Evolutionary conservation across 2,329 filamentous ascomycete species (phyloP), one percentile per base, ranked within the genome.

Genomic region (Byssoonygena ceratinophila): DNA sequence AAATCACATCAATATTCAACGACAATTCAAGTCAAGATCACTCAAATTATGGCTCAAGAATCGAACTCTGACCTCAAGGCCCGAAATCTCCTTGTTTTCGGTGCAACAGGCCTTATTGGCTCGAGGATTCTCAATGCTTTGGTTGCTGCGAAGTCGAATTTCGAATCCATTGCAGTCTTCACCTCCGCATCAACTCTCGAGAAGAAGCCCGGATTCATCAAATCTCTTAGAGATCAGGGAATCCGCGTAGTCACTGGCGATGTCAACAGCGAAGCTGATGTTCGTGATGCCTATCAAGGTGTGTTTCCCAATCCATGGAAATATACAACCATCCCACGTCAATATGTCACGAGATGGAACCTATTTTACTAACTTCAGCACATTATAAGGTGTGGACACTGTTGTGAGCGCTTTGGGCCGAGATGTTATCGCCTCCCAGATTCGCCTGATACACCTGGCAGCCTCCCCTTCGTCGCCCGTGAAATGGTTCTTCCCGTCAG

Each of bases 341-440:
- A n/a, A n/a, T n/a, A n/a, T n/a, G n/a, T n/a, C n/a, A n/a, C n/a
- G n/a, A n/a, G n/a, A n/a, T n/a, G n/a, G n/a, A n/a, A n/a, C n/a
- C n/a, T n/a, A n/a, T n/a, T n/a, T n/a, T n/a, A n/a, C n/a, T n/a
- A n/a, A n/a, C n/a, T n/a, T n/a, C n/a, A n/a, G n/a, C n/a, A n/a
- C 27, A 29, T 29, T 23, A 39, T n/a, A 20, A 48, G 74, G 69
- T 46, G 76, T 82, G 59, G 81, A 86, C 63, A 85, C 82, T 0
- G 72, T 86, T 39, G 68, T 87, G 46, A 83, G 78, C 18, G 78
- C 79, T 1, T 72, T 87, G 1, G 84, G 84, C 2, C 74, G 83
- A 47, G 74, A 73, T n/a, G 79, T 76, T 0, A 76, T 87, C 14
- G 71, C 75, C 20, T 66, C 74, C 7, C 83, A 87, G 60, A 76